Conservation (phyloP, 257 asterid species). For the Salvia hispanica region DNA sequence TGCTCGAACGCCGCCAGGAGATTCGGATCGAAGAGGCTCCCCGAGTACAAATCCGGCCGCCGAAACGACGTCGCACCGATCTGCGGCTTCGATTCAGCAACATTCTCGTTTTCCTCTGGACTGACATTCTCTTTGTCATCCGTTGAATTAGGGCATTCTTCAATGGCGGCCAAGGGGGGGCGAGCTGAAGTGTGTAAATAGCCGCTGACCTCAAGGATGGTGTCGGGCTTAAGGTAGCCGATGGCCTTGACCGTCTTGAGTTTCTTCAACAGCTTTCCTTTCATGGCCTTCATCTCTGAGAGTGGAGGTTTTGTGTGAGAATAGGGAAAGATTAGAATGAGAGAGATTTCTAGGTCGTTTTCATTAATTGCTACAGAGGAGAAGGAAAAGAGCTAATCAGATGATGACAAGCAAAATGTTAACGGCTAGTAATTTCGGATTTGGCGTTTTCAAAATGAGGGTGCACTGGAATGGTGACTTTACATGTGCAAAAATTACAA, state of each 20-base stretch:
- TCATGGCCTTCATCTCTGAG: slow-evolving; percentile 63
- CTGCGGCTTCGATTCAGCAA: slow-evolving; percentile 30
- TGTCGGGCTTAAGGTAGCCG: slow-evolving; percentile 71
- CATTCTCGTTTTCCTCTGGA: slow-evolving; percentile 27
- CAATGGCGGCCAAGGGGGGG: slow-evolving; percentile 38
- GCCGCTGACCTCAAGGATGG: slow-evolving; percentile 62
- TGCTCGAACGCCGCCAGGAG: slow-evolving; percentile 73
- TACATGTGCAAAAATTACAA: too few relatives aligned
- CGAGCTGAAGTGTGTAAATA: slow-evolving; percentile 44
- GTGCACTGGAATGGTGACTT: slow-evolving; percentile 37
- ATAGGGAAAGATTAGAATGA: slow-evolving; percentile 3
- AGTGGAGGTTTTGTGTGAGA: not conserved
- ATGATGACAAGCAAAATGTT: slow-evolving; percentile 24
- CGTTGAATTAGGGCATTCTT: slow-evolving; percentile 37
- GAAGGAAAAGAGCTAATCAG: not conserved
- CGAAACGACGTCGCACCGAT: slow-evolving; percentile 50
- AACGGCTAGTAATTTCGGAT: slow-evolving; percentile 63
- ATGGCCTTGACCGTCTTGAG: slow-evolving; percentile 75
- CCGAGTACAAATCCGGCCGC: slow-evolving; percentile 67
- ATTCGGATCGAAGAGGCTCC: slow-evolving; percentile 67
- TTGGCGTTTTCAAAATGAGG: slow-evolving; percentile 43
- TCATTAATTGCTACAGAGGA: slow-evolving; percentile 25
- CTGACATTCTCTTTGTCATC: slow-evolving; percentile 65
- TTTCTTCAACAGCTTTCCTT: slow-evolving; percentile 80
- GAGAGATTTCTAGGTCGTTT: slow-evolving; percentile 7